A percentile compares a stretch with the other conserved stretches of the same genome.
Conservation (phyloP, 2,329 filamentous ascomycete species). For the Colletotrichum tropicicola region DNA sequence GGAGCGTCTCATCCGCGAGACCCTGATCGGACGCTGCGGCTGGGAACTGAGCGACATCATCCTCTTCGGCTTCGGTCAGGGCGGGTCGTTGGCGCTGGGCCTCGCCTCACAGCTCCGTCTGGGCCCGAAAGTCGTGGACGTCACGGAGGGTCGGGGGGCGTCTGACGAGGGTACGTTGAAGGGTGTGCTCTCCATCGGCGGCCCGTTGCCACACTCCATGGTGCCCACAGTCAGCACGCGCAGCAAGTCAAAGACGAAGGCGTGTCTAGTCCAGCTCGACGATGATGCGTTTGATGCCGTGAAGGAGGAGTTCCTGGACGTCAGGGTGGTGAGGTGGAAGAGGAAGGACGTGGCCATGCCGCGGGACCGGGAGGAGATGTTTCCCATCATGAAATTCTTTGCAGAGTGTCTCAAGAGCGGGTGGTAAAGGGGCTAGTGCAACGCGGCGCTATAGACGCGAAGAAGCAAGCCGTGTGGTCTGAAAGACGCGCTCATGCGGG, state of each 20-base stretch:
- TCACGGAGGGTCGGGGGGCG: constrained; percentile 33
- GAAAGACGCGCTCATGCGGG: no score
- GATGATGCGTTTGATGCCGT: constrained; percentile 70
- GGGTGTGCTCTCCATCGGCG: constrained; percentile 72
- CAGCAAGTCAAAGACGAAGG: constrained; percentile 69
- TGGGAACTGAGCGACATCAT: constrained; percentile 69
- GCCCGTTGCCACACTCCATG: constrained; percentile 62
- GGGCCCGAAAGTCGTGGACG: constrained; percentile 44
- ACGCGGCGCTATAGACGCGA: no score
- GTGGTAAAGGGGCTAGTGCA: constrained; percentile 20
- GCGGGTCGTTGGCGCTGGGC: constrained; percentile 69
- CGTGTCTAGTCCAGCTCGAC: constrained; percentile 69
- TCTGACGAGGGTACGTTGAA: constrained; percentile 46
- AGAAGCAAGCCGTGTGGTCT: no score
- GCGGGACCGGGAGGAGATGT: constrained; percentile 82
- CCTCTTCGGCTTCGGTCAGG: constrained; percentile 74
- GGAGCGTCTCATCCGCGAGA: constrained; percentile 58
- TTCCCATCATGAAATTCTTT: constrained; percentile 89
- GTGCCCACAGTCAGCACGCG: constrained; percentile 53
- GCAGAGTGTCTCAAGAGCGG: constrained; percentile 65
- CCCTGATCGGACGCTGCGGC: constrained; percentile 64
- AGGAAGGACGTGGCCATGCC: constrained; percentile 84
- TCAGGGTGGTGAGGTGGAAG: constrained; percentile 75
- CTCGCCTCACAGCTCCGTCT: constrained; percentile 56
- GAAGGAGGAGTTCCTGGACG: constrained; percentile 71